Conservation (phyloP, 2,329 filamentous ascomycete species). For the Rutstroemia sp. region DNA sequence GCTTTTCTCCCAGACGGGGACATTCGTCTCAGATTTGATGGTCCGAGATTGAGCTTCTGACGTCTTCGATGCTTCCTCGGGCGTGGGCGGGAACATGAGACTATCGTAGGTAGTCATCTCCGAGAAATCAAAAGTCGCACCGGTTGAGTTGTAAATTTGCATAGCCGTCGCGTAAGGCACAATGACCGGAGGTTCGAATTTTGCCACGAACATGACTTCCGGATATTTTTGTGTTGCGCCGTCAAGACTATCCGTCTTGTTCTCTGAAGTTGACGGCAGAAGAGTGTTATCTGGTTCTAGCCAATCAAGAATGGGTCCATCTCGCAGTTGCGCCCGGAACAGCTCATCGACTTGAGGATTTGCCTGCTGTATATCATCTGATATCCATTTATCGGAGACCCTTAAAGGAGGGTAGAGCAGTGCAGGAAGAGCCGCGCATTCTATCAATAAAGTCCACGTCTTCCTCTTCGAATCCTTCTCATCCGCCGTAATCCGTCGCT, state of each 20-base stretch:
- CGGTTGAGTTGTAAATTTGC: constrained; percentile 52
- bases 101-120: constrained; percentile 37
- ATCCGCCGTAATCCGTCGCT: constrained; percentile 38
- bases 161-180: constrained; percentile 58
- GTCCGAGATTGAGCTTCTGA: constrained; percentile 44
- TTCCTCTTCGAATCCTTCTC: constrained; percentile 30
- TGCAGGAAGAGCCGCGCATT: constrained; percentile 46
- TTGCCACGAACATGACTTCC: constrained; percentile 67
- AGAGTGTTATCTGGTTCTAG: constrained; percentile 62
- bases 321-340: constrained; percentile 27
- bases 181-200: constrained; percentile 66
- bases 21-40: constrained; percentile 41
- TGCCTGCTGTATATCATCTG: constrained; percentile 54
- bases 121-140: constrained; percentile 50
- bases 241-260: constrained; percentile 46
- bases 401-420: constrained; percentile 52
- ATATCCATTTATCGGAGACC: constrained; percentile 68
- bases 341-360: constrained; percentile 38
- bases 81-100: constrained; percentile 45
- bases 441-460: constrained; percentile 61
- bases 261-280: constrained; percentile 36
- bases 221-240: constrained; percentile 53
- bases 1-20: constrained; percentile 34
- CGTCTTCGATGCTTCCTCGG: constrained; percentile 40
- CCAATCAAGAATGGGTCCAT: constrained; percentile 54